Base-by-base conservation (phyloP, 2,329 filamentous ascomycete species). In the Paecilomyces fulvus region DNA sequence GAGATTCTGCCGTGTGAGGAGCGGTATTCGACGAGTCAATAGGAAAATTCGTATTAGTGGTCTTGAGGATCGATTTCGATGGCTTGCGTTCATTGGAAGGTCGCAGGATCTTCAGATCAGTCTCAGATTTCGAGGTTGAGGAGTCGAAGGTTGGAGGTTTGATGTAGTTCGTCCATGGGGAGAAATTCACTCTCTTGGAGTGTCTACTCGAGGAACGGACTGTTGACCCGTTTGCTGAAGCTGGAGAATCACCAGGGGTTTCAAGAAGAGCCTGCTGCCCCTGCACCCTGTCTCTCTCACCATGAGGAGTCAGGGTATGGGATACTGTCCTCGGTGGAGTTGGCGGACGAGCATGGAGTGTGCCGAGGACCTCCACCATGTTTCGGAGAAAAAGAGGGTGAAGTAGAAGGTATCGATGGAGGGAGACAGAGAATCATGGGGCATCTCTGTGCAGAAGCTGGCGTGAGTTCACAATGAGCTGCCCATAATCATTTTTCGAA, bases 11-110 rank as follows among this genome's bases (percentile, higher is more conserved):
- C 25, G 75, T 79, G 61, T 76, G 79, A 57, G 73, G 69, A 73
- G 71, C 73, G 70, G 68, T 65, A 60, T 70, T 60, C 72, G 70
- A 64, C 75, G 23, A 49, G 21, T 73, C 59, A 79, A 72, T 66
- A 59, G 60, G 72, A 49, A 63, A 70, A 52, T 66, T 73, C 58
- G 65, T 63, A 72, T 75, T 67, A 71, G 79, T 70, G 21, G 84
- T 80, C 70, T 99, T 99, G 58, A 99, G 80, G 54, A 99, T 99
- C 3, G 85, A 87, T 64, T 86, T 87, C n/a, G 80, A 69, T 5
- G 84, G 81, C 60, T 78, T 81, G 49, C 74, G 77, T 60, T 82
- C 77, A 59, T 78, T 78, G 46, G 69, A 70, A 55, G 77, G 77
- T 31, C 76, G 78, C 3, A 81, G 67, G 25, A 73, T 71, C 53